phyloP scores from a whole-genome alignment of 2,329 filamentous ascomycete genomes.

The Fusarium aywerte region DNA sequence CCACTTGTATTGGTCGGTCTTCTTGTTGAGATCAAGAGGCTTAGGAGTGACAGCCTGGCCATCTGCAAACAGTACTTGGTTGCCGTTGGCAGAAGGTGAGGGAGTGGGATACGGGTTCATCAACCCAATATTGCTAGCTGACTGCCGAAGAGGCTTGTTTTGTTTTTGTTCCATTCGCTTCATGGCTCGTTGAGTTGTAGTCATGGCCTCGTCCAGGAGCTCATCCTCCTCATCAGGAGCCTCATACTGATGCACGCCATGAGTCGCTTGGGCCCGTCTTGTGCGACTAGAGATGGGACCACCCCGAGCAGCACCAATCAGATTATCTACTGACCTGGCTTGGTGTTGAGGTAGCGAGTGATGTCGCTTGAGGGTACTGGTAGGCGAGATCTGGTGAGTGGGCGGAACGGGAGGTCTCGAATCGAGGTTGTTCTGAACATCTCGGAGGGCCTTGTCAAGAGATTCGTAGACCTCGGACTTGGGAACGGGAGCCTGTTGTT shows the following conservation, averaged over 20 bases:
- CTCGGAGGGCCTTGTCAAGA: constrained; percentile 67
- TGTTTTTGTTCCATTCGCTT: constrained; percentile 70
- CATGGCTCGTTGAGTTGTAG: constrained; percentile 79
- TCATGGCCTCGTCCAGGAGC: constrained; percentile 87
- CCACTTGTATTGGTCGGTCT: constrained; percentile 76
- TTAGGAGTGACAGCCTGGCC: constrained; percentile 71
- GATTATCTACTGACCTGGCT: constrained; percentile 72
- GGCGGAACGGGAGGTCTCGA: constrained; percentile 62
- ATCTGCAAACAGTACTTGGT: constrained; percentile 78
- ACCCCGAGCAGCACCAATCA: constrained; percentile 64
- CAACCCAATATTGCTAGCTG: constrained; percentile 71
- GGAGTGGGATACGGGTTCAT: constrained; percentile 72
- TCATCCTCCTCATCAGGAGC: constrained; percentile 97
- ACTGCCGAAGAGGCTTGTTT: constrained; percentile 64
- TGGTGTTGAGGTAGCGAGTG: constrained; percentile 72
- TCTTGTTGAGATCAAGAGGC: constrained; percentile 75
- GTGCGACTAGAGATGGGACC: constrained; percentile 82
- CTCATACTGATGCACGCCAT: constrained; percentile 87
- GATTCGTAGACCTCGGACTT: constrained; percentile 70
- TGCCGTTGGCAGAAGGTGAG: constrained; percentile 84
- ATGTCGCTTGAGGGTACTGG: constrained; percentile 69
- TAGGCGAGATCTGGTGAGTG: constrained; percentile 61
- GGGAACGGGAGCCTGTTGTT: constrained; percentile 59
- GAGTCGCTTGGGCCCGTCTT: constrained; percentile 76
- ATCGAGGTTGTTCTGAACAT: constrained; percentile 63